These are phyloP conservation scores for Micromonas pusilla DNA, from an alignment of 139 green algal genomes.

Conservation along the genomic window DNA sequence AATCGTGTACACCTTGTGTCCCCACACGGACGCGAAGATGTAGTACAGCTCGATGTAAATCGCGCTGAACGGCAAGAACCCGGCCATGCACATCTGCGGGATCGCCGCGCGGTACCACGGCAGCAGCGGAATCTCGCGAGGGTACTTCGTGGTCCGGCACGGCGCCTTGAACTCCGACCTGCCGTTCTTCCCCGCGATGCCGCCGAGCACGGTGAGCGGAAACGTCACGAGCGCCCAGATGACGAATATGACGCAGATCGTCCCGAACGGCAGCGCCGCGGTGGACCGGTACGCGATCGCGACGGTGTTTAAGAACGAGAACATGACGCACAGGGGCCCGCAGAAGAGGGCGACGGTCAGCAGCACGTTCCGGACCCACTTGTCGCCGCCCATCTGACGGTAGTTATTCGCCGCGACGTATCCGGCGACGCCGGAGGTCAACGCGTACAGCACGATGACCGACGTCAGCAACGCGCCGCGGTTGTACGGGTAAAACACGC, in stretches of 20 bases:
- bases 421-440: constrained; percentile 60
- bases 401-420: constrained; percentile 74
- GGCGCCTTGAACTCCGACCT: constrained; percentile 46
- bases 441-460: constrained; percentile 46
- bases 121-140: constrained; percentile 48
- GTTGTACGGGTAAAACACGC: constrained; percentile 59
- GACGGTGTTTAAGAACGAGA: constrained; percentile 71
- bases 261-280: constrained; percentile 74
- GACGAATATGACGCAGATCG: constrained; percentile 76
- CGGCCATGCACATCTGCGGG: constrained; percentile 53
- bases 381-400: constrained; percentile 73
- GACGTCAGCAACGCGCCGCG: constrained; percentile 47
- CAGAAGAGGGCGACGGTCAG: constrained; percentile 66
- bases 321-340: constrained; percentile 66
- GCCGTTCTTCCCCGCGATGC: constrained; percentile 38
- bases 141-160: constrained; percentile 54
- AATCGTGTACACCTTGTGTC: constrained; percentile 67
- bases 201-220: constrained; percentile 46
- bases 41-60: constrained; percentile 75
- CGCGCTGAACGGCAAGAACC: constrained; percentile 66
- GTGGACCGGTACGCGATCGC: constrained; percentile 61
- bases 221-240: constrained; percentile 68
- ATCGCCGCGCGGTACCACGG: constrained; percentile 51
- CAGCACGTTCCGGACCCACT: constrained; percentile 67
- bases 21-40: constrained; percentile 65